These are phyloP conservation scores for Pyrenophora tritici-repentis DNA, from an alignment of 2,329 filamentous ascomycete genomes.

Conservation along the genomic window DNA sequence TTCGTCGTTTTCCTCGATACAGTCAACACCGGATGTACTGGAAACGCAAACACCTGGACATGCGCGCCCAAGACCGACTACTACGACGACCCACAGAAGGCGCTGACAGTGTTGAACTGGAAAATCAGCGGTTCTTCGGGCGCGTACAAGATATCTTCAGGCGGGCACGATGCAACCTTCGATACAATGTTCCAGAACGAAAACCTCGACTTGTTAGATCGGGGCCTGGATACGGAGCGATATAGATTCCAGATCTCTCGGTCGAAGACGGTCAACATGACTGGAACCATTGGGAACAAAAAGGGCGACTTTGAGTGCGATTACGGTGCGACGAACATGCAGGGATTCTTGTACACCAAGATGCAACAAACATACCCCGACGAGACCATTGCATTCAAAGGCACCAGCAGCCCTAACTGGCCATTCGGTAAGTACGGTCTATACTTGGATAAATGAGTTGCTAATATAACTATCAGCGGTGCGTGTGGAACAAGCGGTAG, in stretches of 20 bases:
- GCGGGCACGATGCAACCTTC: constrained; percentile 57
- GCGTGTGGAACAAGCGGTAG: constrained; percentile 59
- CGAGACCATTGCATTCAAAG: constrained; percentile 27
- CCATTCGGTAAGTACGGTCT: constrained; percentile 37
- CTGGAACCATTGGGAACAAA: constrained; percentile 49
- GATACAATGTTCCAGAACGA: constrained; percentile 61
- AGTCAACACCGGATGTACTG: constrained; percentile 61
- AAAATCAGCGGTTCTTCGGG: constrained; percentile 54
- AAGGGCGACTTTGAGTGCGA: constrained; percentile 60
- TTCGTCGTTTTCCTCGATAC: constrained; percentile 63
- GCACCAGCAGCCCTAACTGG: constrained; percentile 41
- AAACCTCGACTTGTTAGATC: constrained; percentile 56
- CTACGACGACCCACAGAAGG: constrained; percentile 47
- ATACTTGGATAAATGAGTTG: not conserved
- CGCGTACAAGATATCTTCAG: constrained; percentile 61
- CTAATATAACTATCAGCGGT: constrained; percentile 50
- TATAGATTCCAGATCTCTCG: constrained; percentile 62
- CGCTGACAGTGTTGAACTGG: constrained; percentile 65
- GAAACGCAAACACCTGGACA: constrained; percentile 62
- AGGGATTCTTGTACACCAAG: constrained; percentile 66
- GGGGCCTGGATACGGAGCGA: constrained; percentile 57
- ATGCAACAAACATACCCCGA: constrained; percentile 49
- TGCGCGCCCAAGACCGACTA: constrained; percentile 65
- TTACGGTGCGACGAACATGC: constrained; percentile 62
- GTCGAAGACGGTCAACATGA: constrained; percentile 59